Base-by-base conservation (phyloP, 2,329 filamentous ascomycete genomes). In the Monilinia aucupariae region DNA sequence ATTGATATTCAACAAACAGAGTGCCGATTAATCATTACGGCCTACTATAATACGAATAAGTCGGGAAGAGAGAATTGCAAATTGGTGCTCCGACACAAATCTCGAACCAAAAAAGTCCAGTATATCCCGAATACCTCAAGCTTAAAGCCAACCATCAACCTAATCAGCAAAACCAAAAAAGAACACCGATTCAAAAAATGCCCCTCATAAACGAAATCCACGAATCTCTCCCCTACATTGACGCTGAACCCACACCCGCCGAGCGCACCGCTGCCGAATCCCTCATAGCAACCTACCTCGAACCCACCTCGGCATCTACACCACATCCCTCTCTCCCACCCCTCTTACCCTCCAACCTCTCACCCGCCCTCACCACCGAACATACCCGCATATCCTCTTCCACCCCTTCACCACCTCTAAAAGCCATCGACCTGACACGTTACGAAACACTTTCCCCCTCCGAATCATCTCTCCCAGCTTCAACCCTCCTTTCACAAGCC, bases 361-460 rank as follows among this genome's bases (percentile, higher is more conserved):
- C 88, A 6, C 81, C 85, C 5, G 75, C 87, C n/a, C 79, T 96
- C 47, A 72, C 82, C 68, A 74, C 82, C 69, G 91, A 96, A 72
- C 81, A 93, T 17, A 30, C 45, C 4, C 51, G 41, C 17, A 56
- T 56, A 20, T 56, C 60, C 22, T 56, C 51, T 25, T 30, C 41
- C 13, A 22, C 51, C 4, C 60, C 60, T 15, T 32, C 60, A 63
- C 73, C 80, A n/a, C 82, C 86, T 1, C 77, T 90, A 62, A 74
- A 76, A 0, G 85, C 84, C 61, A 85, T 96, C 70, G 89, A 96
- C 75, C 80, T 91, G 22, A 78, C 83, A 50, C 91, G 92, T 69
- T 97, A 97, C 82, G 90, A 96, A 76, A 84, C 87, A 2, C 85
- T 54, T 30, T 48, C 60, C 30, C 60, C 51, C 37, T 49, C 91